Conservation (phyloP, 2,329 filamentous ascomycete species). For the Ceratocystis huliohia region DNA sequence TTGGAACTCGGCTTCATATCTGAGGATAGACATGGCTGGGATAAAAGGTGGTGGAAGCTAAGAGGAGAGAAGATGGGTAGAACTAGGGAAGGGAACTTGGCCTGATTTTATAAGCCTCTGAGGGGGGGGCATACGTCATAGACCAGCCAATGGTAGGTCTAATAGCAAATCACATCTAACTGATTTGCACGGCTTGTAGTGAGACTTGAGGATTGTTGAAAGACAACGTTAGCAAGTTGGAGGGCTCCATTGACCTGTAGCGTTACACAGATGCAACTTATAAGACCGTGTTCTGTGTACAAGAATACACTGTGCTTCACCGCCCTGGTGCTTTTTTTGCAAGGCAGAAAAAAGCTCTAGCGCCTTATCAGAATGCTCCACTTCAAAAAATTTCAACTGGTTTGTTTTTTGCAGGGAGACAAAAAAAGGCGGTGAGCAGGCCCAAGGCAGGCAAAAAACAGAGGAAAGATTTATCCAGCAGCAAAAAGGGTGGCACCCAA, state of each 20-base stretch:
- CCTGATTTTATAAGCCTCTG: background rate
- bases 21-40: background rate
- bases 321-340: background rate
- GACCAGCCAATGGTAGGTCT: too few species aligned
- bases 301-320: background rate
- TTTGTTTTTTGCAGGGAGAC: background rate
- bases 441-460: background rate
- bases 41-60: too few species aligned
- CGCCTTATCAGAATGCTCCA: conserved; percentile 16
- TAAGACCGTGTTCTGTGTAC: background rate
- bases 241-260: too few species aligned
- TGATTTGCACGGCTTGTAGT: too few species aligned
- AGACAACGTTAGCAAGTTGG: too few species aligned
- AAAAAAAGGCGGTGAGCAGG: conserved; percentile 22
- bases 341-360: conserved; percentile 18
- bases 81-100: background rate
- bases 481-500: background rate
- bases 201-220: too few species aligned
- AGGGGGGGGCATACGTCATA: too few species aligned
- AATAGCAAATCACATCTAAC: too few species aligned
- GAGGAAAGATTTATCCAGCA: conserved; percentile 1
- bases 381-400: conserved; percentile 18
- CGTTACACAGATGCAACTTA: background rate
- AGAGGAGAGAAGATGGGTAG: too few species aligned
- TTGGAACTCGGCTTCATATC: conserved; percentile 14